Conservation (phyloP, 73 alveolate genomes). For the Paramecium sexaurelia region DNA sequence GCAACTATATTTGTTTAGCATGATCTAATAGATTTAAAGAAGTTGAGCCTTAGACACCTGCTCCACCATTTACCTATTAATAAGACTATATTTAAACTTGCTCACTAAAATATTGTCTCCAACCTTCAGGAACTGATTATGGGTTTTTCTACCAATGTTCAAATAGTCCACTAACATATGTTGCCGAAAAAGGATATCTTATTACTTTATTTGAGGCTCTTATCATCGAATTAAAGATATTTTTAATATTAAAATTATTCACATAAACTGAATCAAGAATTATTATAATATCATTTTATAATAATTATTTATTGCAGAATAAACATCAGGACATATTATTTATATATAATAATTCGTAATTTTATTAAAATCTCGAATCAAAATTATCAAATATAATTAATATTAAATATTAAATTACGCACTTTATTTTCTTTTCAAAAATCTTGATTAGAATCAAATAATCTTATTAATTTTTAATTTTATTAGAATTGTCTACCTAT, state of each 20-base stretch:
- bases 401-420: neutral
- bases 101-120: constrained; percentile 5
- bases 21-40: constrained; percentile 9
- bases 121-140: constrained; percentile 31
- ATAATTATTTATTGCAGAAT: neutral
- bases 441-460: too few relatives aligned
- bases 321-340: neutral
- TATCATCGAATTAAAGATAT: neutral
- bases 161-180: constrained; percentile 5
- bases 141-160: constrained; percentile 36
- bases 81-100: neutral
- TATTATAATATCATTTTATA: neutral
- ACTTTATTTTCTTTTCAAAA: neutral
- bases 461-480: too few relatives aligned
- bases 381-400: neutral
- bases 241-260: neutral
- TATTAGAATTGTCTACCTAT: too few relatives aligned
- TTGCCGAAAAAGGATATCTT: neutral
- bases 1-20: neutral
- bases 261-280: neutral
- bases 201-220: constrained; percentile 13
- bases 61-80: neutral
- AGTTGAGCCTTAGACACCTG: neutral
- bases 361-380: neutral
- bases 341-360: neutral